A percentile compares a stretch with the other conserved stretches of the same genome.
phyloP scores from a whole-genome alignment of 176 grass and related monocot species.

The Ensete ventricosum region DNA sequence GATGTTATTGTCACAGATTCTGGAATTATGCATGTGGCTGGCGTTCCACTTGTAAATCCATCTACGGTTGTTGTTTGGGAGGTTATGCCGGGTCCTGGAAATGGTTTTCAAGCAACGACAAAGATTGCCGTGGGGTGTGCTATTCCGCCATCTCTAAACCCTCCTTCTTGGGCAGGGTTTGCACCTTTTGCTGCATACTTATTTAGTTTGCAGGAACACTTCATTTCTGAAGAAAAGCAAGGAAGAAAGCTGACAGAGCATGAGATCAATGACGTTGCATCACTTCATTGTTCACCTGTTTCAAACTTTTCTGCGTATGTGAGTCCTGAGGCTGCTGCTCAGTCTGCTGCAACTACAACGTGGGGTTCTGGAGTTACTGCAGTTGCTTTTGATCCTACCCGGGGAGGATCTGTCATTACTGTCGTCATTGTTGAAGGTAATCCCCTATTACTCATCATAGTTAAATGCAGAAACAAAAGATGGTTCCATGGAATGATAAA shows the following conservation, averaged over 20 bases:
- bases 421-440: slow-evolving; percentile 98
- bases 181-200: slow-evolving; percentile 75
- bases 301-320: slow-evolving; percentile 99
- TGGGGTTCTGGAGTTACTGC: slow-evolving; percentile 98
- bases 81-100: slow-evolving; percentile 95
- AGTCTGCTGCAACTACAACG: slow-evolving; percentile 89
- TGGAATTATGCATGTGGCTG: slow-evolving; percentile 90
- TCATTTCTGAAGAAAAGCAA: slow-evolving; percentile 63
- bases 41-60: slow-evolving; percentile 97
- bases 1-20: slow-evolving; percentile 92
- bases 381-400: slow-evolving; percentile 98
- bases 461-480: background rate
- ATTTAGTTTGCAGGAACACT: slow-evolving; percentile 80
- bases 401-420: slow-evolving; percentile 78
- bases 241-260: slow-evolving; percentile 54
- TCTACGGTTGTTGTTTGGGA: slow-evolving; percentile 99
- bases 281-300: slow-evolving; percentile 94
- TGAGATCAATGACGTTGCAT: slow-evolving; percentile 60
- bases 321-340: slow-evolving; percentile 91
- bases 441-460: background rate
- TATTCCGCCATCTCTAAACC: slow-evolving; percentile 76
- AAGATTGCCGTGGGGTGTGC: slow-evolving; percentile 58
- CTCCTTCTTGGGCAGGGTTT: slow-evolving; percentile 76
- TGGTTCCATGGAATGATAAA: too few species aligned
- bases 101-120: slow-evolving; percentile 71